phyloP scores from a whole-genome alignment of 805 yeast species.

The Wickerhamiella nectarea region DNA sequence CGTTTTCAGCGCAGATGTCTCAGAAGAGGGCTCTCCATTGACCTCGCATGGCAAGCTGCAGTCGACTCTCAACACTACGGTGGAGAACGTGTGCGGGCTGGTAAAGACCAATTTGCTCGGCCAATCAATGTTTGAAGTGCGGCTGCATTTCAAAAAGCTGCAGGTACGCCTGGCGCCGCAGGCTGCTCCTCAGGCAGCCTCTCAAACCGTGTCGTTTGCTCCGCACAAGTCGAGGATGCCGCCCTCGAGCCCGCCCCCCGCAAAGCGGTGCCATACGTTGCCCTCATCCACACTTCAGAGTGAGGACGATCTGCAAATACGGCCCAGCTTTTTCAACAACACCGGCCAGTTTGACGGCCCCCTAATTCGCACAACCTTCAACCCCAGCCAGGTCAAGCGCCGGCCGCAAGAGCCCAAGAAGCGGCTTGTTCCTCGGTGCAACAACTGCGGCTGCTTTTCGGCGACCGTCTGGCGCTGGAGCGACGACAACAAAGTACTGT shows the following conservation, averaged over 20 bases:
- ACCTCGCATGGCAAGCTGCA: conserved; percentile 30
- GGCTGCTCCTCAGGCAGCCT: too few relatives aligned
- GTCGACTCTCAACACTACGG: conserved; percentile 13
- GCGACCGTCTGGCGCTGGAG: conserved; percentile 18
- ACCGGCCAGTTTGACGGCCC: conserved; percentile 1
- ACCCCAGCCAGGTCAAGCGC: conserved; percentile 1
- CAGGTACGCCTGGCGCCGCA: too few relatives aligned
- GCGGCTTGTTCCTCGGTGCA: conserved; percentile 11
- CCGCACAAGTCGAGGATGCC: conserved; percentile 1
- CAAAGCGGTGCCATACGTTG: conserved; percentile 1
- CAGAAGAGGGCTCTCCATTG: conserved; percentile 28
- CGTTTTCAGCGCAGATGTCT: conserved; percentile 29
- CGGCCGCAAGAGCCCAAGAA: conserved; percentile 3
- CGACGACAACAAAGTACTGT: conserved; percentile 14
- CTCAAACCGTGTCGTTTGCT: not conserved
- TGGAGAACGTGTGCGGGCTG: conserved; percentile 7
- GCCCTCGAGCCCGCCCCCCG: conserved; percentile 4
- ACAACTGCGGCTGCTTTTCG: conserved; percentile 17
- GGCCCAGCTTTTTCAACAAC: conserved; percentile 4
- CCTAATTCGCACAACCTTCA: conserved; percentile 2
- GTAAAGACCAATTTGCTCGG: conserved; percentile 5
- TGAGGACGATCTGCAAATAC: not conserved
- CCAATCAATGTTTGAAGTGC: conserved; percentile 8
- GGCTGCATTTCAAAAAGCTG: conserved; percentile 6
- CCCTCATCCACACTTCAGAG: not conserved